Percentiles rank a stretch among this genome's conserved stretches.
Conservation (phyloP, 2,329 filamentous ascomycete species). For the Coniella vitis region DNA sequence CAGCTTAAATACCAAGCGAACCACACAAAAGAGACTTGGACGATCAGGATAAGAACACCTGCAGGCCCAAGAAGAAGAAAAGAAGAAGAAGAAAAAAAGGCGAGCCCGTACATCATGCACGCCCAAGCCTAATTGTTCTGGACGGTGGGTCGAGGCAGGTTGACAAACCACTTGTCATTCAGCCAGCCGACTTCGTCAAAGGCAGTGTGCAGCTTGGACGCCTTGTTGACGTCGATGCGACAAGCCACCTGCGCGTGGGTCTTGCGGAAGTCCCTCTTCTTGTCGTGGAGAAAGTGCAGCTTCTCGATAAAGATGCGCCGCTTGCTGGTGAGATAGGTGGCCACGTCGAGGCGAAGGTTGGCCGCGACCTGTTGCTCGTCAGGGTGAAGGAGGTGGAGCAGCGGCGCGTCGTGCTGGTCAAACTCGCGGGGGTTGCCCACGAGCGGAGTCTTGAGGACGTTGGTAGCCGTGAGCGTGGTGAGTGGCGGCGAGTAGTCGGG, state of each 20-base stretch:
- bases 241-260: constrained; percentile 94
- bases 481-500: constrained; percentile 67
- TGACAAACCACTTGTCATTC: constrained; percentile 40
- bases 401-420: constrained; percentile 74
- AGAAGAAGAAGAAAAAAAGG: not conserved
- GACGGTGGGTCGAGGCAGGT: not conserved
- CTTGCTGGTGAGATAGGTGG: constrained; percentile 88
- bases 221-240: constrained; percentile 98
- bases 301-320: constrained; percentile 80
- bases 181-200: constrained; percentile 87
- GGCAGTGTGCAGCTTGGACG: constrained; percentile 83
- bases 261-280: constrained; percentile 66
- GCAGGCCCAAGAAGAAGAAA: not conserved
- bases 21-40: not conserved
- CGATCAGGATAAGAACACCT: not conserved
- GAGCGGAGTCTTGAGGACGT: constrained; percentile 21
- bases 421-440: constrained; percentile 79
- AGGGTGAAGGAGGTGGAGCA: constrained; percentile 66
- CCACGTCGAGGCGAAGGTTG: constrained; percentile 74
- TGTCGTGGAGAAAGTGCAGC: constrained; percentile 57
- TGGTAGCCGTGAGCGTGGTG: constrained; percentile 55
- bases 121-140: not conserved
- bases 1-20: not conserved
- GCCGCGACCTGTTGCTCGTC: constrained; percentile 73
- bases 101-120: not conserved